Evolutionary conservation across 1,284 basidiomycete genomes (phyloP).

Genomic region (Austroboletus rostrupii): DNA sequence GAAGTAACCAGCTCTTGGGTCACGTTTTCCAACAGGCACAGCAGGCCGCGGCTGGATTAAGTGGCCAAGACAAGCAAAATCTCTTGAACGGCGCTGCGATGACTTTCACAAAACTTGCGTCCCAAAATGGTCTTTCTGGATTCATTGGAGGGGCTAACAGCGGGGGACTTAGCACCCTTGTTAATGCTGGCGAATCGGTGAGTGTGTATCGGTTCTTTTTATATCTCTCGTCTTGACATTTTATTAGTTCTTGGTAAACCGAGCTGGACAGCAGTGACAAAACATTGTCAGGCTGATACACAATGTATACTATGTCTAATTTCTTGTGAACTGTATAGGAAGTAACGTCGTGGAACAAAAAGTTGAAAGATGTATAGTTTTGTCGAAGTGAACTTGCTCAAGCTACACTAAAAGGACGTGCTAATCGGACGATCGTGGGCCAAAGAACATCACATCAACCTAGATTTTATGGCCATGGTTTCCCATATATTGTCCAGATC

Average conservation of each 20-base stretch:
- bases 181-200: slow-evolving; percentile 47
- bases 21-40: slow-evolving; percentile 79
- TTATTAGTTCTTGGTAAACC: slow-evolving; percentile 32
- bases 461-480: too few species aligned
- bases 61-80: slow-evolving; percentile 74
- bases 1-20: slow-evolving; percentile 65
- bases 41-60: slow-evolving; percentile 67
- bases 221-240: background rate
- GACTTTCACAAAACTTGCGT: slow-evolving; percentile 79
- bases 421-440: too few species aligned
- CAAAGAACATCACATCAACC: too few species aligned
- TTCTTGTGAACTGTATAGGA: too few species aligned
- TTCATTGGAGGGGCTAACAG: slow-evolving; percentile 57
- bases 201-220: background rate
- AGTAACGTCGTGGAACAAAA: too few species aligned
- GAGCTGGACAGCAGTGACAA: slow-evolving; percentile 31
- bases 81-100: slow-evolving; percentile 78
- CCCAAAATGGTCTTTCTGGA: slow-evolving; percentile 59
- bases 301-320: background rate
- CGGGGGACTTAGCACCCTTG: slow-evolving; percentile 57
- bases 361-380: too few species aligned
- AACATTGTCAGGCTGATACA: slow-evolving; percentile 10
- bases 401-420: too few species aligned
- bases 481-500: too few species aligned
- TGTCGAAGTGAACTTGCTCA: too few species aligned